Conservation (phyloP, 108 stramenopile genomes). For the Skeletonema grethae region DNA sequence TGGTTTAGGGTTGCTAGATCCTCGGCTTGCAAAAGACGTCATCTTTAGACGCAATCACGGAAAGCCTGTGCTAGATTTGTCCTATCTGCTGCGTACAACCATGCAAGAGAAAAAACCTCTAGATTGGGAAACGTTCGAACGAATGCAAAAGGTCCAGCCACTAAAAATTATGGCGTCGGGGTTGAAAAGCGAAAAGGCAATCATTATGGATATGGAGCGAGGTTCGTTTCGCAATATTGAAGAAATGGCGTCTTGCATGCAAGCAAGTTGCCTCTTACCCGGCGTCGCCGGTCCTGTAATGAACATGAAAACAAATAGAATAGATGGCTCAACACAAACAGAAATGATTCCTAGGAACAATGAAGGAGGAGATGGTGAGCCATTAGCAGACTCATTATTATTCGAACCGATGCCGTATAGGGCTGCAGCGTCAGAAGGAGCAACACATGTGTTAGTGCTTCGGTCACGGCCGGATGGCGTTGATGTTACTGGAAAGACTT, state of each 20-base stretch:
- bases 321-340: constrained; percentile 12
- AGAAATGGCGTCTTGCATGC: constrained; percentile 86
- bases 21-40: constrained; percentile 80
- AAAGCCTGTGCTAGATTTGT: constrained; percentile 90
- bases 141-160: constrained; percentile 82
- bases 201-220: constrained; percentile 77
- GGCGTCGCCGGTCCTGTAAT: constrained; percentile 94
- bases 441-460: constrained; percentile 90
- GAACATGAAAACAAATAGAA: constrained; percentile 42
- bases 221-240: constrained; percentile 78
- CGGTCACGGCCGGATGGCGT: constrained; percentile 90
- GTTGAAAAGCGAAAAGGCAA: constrained; percentile 64
- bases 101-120: constrained; percentile 88
- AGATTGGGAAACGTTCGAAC: constrained; percentile 88
- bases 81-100: constrained; percentile 79
- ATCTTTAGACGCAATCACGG: constrained; percentile 65
- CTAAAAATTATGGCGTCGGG: constrained; percentile 90
- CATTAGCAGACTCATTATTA: constrained; percentile 90
- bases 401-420: constrained; percentile 91
- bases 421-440: constrained; percentile 85
- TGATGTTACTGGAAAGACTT: constrained; percentile 85
- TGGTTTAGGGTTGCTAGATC: constrained; percentile 87
- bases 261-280: constrained; percentile 91
- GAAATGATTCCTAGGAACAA: constrained; percentile 63
- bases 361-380: constrained; percentile 63